These are phyloP conservation scores for Pichia sp. DNA, from an alignment of 1,139 yeast genomes.

Conservation along the genomic window DNA sequence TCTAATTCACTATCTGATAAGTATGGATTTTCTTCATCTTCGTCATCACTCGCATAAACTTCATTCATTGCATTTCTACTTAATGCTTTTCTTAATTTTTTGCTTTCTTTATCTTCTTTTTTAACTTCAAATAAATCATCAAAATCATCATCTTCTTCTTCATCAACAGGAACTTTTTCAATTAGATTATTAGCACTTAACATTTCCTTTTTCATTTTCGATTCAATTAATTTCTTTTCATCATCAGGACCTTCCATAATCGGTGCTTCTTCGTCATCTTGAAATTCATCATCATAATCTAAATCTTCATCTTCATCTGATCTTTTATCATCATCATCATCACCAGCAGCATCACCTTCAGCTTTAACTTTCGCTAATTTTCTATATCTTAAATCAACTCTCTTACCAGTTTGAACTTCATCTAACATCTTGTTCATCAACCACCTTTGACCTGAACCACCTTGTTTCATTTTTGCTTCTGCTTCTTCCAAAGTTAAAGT, in stretches of 20 bases:
- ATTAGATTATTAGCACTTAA: slow-evolving; percentile 73
- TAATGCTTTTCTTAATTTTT: slow-evolving; percentile 74
- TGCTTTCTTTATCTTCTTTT: slow-evolving; percentile 88
- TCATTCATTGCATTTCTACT: slow-evolving; percentile 84
- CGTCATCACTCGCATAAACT: slow-evolving; percentile 86
- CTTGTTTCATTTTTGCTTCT: slow-evolving; percentile 81
- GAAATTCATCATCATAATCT: slow-evolving; percentile 95
- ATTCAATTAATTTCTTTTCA: slow-evolving; percentile 85
- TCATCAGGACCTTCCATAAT: slow-evolving; percentile 90
- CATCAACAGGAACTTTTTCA: slow-evolving; percentile 43
- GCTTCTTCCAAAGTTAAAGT: slow-evolving; percentile 95
- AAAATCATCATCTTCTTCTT: slow-evolving; percentile 47
- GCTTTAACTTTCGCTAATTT: slow-evolving; percentile 36
- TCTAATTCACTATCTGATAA: slow-evolving; percentile 68
- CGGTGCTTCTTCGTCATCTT: slow-evolving; percentile 98
- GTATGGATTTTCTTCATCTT: slow-evolving; percentile 69
- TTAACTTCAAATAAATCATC: slow-evolving; percentile 64
- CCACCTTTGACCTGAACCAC: slow-evolving; percentile 86
- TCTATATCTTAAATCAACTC: slow-evolving; percentile 44
- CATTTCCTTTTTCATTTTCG: slow-evolving; percentile 86
- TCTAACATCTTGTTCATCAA: slow-evolving; percentile 84
- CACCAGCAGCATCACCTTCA: slow-evolving; percentile 50
- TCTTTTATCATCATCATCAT: slow-evolving; percentile 48
- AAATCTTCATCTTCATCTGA: slow-evolving; percentile 80
- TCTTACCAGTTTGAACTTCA: slow-evolving; percentile 39